Base-by-base conservation (phyloP, 345 rosid species). In the Aethionema arabicum region DNA sequence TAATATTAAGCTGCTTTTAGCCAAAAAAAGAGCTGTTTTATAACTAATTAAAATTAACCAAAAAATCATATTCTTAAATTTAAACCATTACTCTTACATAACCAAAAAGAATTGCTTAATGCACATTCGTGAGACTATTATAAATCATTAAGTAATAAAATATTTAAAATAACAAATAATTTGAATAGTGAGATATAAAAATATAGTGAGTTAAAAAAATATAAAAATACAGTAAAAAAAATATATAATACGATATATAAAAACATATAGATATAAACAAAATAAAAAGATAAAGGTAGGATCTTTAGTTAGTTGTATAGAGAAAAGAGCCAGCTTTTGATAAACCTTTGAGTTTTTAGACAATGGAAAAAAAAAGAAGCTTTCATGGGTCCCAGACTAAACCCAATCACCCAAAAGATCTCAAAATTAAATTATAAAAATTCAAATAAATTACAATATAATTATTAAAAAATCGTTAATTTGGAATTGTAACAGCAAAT, bases 401-500 rank as follows among this genome's bases (percentile, higher is more conserved):
- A 35, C 38, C 38, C 35, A 63, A 70, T 57, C 48, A 56, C 53
- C 59, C 56, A 70, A 41, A 61, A 62, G 40, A 61, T 61, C 60
- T 47, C 14, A 52, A 43, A 45, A 32, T 55, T 47, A n/a, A 32
- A 61, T 47, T 54, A 33, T 12, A 32, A 12, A 12, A 41, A 8
- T 49, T 47, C 39, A 40, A 55, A 63, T 11, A 21, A 31, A 54
- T 38, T 52, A 44, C 14, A 59, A 59, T 12, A 43, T 63, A 42
- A 40, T 32, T 69, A 69, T 52, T 44, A 44, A 40, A 63, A 16
- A 10, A 40, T 5, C 8, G 14, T 2, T 7, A 38, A 40, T 11
- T 52, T 70, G 27, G 69, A 55, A 65, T 65, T 52, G 36, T 13
- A 63, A 71, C 75, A 71, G 74, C 68, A 69, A 62, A 63, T 46